A percentile compares a stretch with the other conserved stretches of the same genome.
phyloP scores from a whole-genome alignment of 345 rosid species.

The Boechera retrofracta region DNA sequence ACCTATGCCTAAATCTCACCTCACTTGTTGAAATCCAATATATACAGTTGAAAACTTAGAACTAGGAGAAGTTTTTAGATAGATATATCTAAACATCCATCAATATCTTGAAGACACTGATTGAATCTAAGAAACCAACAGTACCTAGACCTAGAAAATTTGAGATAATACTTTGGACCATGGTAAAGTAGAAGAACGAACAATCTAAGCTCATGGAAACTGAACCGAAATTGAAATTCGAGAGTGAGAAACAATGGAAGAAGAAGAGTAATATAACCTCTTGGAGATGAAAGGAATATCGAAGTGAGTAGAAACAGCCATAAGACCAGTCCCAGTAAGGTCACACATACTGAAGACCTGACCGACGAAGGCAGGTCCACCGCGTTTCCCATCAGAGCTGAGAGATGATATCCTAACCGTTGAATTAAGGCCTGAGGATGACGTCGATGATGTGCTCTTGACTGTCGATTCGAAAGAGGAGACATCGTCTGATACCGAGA shows the following conservation, averaged over 20 bases:
- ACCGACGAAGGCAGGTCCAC: slow-evolving; percentile 96
- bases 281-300: slow-evolving; percentile 87
- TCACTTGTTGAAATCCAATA: no score
- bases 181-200: background rate
- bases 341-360: slow-evolving; percentile 99
- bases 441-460: slow-evolving; percentile 51
- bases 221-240: background rate
- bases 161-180: background rate
- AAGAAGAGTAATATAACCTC: slow-evolving; percentile 51
- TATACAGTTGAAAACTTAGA: no score
- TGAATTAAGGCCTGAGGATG: slow-evolving; percentile 70
- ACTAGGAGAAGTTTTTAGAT: no score
- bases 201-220: slow-evolving; percentile 3
- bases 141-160: background rate
- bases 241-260: background rate
- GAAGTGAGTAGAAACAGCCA: slow-evolving; percentile 95
- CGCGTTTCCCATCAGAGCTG: slow-evolving; percentile 64
- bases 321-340: slow-evolving; percentile 93
- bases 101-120: background rate
- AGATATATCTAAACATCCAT: background rate
- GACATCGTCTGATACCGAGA: slow-evolving; percentile 55
- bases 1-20: background rate
- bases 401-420: slow-evolving; percentile 78
- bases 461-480: slow-evolving; percentile 52
- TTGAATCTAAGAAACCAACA: background rate